These are phyloP conservation scores for Pythium rhizo-oryzae DNA, from an alignment of 352 stramenopile species.

Conservation along the genomic window DNA sequence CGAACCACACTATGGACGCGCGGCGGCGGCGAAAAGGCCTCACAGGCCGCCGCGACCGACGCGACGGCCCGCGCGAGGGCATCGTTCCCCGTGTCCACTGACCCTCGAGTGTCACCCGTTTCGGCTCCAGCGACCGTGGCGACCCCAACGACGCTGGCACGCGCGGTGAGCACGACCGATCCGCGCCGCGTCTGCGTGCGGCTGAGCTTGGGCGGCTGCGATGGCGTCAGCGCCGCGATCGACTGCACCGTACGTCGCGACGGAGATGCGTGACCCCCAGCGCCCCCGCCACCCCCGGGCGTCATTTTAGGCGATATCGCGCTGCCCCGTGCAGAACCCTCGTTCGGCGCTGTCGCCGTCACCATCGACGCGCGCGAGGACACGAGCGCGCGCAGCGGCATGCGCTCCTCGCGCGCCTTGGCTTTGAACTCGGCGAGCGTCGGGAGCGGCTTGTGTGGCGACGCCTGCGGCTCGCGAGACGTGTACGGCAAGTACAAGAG, in stretches of 20 bases:
- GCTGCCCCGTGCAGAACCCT: background rate
- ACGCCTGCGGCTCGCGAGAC: slow-evolving; percentile 49
- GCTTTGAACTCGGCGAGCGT: slow-evolving; percentile 54
- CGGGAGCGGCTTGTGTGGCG: slow-evolving; percentile 46
- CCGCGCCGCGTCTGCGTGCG: slow-evolving; percentile 10
- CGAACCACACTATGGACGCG: slow-evolving; percentile 49
- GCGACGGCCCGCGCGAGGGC: slow-evolving; percentile 19
- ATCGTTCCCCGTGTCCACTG: slow-evolving; percentile 12
- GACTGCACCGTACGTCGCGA: background rate
- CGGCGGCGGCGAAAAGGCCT: background rate
- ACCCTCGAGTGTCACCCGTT: background rate
- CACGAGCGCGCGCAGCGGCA: slow-evolving; percentile 36
- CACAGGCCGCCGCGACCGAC: background rate
- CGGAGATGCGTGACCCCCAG: background rate
- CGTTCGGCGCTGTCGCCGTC: background rate
- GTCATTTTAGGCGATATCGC: too few species aligned
- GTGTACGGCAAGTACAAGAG: slow-evolving; percentile 69
- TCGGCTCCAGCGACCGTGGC: too few species aligned
- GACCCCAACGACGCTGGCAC: background rate
- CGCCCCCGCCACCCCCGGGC: too few species aligned
- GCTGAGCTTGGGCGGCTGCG: background rate
- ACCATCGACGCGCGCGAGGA: slow-evolving; percentile 18
- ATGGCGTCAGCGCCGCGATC: slow-evolving; percentile 13
- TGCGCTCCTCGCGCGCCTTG: slow-evolving; percentile 48
- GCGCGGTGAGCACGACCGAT: slow-evolving; percentile 14